Base-by-base conservation (phyloP, 345 rosid species). In the Crucihimalaya himalaica region DNA sequence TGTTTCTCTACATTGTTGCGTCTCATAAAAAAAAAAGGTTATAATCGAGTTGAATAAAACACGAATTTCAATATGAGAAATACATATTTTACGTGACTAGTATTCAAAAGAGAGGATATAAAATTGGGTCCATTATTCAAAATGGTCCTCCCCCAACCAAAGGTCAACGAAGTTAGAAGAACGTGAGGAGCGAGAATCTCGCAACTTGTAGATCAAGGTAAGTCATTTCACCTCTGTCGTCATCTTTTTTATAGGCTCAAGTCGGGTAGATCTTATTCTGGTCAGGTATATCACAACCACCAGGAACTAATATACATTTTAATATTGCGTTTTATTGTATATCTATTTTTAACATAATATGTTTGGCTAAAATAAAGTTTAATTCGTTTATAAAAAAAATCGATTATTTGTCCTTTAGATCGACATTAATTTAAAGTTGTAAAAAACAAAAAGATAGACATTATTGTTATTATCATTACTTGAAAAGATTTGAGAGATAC, bases 181-280 rank as follows among this genome's bases (percentile, higher is more conserved):
- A 61, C 64, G 70, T 61, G 75, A 76, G 55, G 28, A 61, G 70
- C 70, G 70, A 75, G 79, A 69, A 75, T 61, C 74, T 62, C 42
- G 70, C 63, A 51, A 31, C 79, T 67, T 67, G 39, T 40, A 51
- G 62, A 51, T 48, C 39, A 73, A 73, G 59, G 72, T 66, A 66
- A 23, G 71, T 73, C 39, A 64, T 54, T 65, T 37, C 29, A 55
- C 29, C 37, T 54, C 63, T 63, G 63, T 64, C 57, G 57, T 56
- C 29, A 31, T 56, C 71, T 56, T 25, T 43, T 25, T 73, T 16
- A 0, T 16, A 73, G 71, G 77, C 40, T 65, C 12, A 66, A 10
- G 48, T 66, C 67, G 72, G 78, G 66, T 20, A 74, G 72, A 51
- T 57, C 51, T 74, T 57, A 74, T 45, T 66, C 72, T 47, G 72